Evolutionary conservation across 192 early-diverging fungal species (phyloP).

Genomic region (Backusella liffmaniae): DNA sequence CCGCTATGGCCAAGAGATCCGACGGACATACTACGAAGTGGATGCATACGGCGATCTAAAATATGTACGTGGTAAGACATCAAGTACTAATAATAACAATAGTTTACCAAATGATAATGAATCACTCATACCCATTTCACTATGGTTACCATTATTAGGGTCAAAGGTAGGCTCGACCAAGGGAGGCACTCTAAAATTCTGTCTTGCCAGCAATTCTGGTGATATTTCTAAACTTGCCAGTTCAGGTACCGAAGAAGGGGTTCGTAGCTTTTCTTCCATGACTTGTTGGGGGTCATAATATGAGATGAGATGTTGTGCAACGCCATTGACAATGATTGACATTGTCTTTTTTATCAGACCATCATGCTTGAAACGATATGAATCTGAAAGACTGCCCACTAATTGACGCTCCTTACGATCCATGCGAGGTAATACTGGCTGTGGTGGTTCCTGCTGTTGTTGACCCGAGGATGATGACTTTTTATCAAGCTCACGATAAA

Average conservation of each 20-base stretch:
- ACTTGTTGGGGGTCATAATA: constrained; percentile 60
- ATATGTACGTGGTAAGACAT: not conserved
- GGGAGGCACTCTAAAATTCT: constrained; percentile 60
- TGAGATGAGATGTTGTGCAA: constrained; percentile 55
- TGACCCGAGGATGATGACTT: not conserved
- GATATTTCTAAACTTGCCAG: constrained; percentile 56
- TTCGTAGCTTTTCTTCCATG: constrained; percentile 44
- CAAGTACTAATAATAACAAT: not conserved
- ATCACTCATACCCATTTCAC: not conserved
- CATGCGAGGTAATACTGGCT: not conserved
- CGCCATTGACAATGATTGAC: constrained; percentile 66
- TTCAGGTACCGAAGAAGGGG: constrained; percentile 54
- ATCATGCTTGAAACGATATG: constrained; percentile 53
- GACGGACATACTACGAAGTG: constrained; percentile 30
- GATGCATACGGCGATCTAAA: constrained; percentile 19
- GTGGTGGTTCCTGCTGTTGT: constrained; percentile 4
- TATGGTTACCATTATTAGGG: not conserved
- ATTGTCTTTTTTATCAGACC: constrained; percentile 81
- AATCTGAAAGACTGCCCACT: constrained; percentile 56
- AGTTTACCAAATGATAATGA: not conserved
- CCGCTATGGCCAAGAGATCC: constrained; percentile 13
- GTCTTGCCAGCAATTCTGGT: constrained; percentile 56
- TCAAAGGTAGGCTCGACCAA: constrained; percentile 34
- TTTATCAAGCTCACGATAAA: constrained; percentile 74
- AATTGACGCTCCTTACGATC: constrained; percentile 50